Evolutionary conservation across 371 early-diverging fungal genomes (phyloP).

Genomic region (Rhizopus arrhizus): DNA sequence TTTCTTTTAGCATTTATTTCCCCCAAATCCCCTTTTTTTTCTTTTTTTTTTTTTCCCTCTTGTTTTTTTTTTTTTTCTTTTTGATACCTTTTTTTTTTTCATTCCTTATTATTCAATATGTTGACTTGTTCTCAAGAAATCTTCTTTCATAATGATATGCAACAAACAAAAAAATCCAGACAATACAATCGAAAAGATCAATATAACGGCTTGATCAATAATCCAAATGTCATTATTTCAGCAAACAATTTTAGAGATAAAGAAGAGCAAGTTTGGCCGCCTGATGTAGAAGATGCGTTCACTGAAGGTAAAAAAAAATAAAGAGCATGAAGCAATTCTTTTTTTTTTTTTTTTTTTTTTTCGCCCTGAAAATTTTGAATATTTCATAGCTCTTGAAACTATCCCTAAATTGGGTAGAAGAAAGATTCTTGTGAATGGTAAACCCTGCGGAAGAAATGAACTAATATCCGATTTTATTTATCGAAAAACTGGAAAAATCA

Average conservation of each 20-base stretch:
- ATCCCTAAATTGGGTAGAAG: slow-evolving; percentile 55
- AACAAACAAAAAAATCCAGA: slow-evolving; percentile 21
- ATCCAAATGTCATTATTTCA: slow-evolving; percentile 20
- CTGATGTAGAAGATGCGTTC: slow-evolving; percentile 65
- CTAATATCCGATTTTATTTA: slow-evolving; percentile 76
- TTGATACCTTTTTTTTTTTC: neutral
- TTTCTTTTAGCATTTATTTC: too few relatives aligned
- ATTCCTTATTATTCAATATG: slow-evolving; percentile 17
- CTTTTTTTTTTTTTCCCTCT: slow-evolving; percentile 13
- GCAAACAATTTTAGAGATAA: slow-evolving; percentile 31
- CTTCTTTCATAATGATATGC: slow-evolving; percentile 26
- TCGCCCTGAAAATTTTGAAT: slow-evolving; percentile 9
- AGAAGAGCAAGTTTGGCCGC: slow-evolving; percentile 67
- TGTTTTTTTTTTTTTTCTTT: slow-evolving; percentile 3
- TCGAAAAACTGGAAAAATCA: slow-evolving; percentile 63
- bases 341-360: slow-evolving; percentile 9
- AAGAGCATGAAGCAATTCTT: neutral
- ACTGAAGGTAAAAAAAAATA: slow-evolving; percentile 53
- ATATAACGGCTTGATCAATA: slow-evolving; percentile 17
- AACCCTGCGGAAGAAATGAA: slow-evolving; percentile 74
- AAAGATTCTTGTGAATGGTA: slow-evolving; percentile 57
- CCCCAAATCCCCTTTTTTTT: slow-evolving; percentile 11
- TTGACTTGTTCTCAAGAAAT: slow-evolving; percentile 38
- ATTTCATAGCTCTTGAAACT: slow-evolving; percentile 41
- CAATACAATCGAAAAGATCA: slow-evolving; percentile 28